Base-by-base conservation (phyloP, 2,329 filamentous ascomycete genomes). In the Rutstroemia sp. region DNA sequence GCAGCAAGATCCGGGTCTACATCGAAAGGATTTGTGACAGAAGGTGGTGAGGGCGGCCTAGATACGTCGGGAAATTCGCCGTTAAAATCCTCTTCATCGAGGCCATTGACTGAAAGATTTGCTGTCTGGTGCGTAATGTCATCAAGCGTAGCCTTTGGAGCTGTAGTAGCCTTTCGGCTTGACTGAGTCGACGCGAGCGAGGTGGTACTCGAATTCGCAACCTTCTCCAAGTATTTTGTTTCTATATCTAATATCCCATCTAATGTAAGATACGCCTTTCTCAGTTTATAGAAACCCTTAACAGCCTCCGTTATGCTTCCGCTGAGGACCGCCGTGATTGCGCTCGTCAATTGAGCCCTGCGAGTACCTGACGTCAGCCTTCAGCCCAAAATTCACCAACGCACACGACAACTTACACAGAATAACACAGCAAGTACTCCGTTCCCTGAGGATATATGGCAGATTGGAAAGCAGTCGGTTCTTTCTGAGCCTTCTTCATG, bases 251-350 rank as follows among this genome's bases (percentile, higher is more conserved):
- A 78, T 55, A 99, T 88, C 9, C 78, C 79, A 65, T 96, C 88
- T 3, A 99, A 76, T 0, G 90, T 87, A 40, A 90, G 75, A 66
- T 88, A 97, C 0, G 92, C 92, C 69, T 95, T 95, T 60, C 92
- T 80, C 64, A 97, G 73, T 72, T 94, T 95, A 69, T 95, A 95
- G 67, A 97, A 97, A 5, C 90, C 90, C 72, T 87, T 90, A 70
- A 97, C 82, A 16, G 85, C 90, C 70, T 97, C 94, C 0, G 92
- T 92, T 65, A 97, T 73, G 68, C 89, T 96, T 74, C 97, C 94
- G 63, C 95, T 95, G 64, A 97, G 75, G 16, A 97, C 89, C 0
- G 84, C 89, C 0, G 96, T 84, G 1, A 99, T 86, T 0, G 92
- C 92, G 56, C 83, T 81, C 87, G 96, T 95, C 60, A 96, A 78